These are phyloP conservation scores for Globisporangium sylvaticum DNA, from an alignment of 352 stramenopile species.

Conservation along the genomic window DNA sequence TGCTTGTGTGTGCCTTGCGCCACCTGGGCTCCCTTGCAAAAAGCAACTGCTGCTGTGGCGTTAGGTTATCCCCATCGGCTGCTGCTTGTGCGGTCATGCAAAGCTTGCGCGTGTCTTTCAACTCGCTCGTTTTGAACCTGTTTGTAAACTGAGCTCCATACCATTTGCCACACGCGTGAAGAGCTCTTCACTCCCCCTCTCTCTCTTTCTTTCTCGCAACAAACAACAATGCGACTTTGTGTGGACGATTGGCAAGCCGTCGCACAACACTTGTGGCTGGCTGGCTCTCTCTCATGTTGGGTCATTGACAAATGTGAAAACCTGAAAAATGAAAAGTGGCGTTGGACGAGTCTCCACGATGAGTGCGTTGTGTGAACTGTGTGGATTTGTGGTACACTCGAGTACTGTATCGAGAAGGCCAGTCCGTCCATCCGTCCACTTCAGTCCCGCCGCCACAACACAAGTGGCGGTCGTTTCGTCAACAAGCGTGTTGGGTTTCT, in stretches of 20 bases:
- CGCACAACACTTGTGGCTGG: not conserved
- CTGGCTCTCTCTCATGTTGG: not conserved
- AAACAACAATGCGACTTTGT: not conserved
- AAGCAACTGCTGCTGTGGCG: no score
- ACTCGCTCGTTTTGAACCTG: not conserved
- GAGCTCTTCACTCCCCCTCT: not conserved
- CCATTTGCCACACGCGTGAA: not conserved
- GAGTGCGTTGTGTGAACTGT: not conserved
- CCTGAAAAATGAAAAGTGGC: not conserved
- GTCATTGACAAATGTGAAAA: no score
- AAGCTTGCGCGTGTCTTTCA: not conserved
- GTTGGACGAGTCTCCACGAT: not conserved
- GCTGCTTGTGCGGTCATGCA: no score
- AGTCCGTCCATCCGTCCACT: conserved; percentile 5
- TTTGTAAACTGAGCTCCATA: not conserved
- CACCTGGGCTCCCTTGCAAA: no score
- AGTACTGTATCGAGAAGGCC: not conserved
- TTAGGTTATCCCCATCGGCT: no score
- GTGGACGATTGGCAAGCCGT: not conserved
- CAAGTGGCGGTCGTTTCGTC: no score
- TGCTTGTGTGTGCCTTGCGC: no score
- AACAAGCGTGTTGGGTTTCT: no score
- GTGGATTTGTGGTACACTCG: not conserved
- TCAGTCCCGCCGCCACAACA: not conserved
- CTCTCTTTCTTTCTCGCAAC: no score